Evolutionary conservation across 805 yeast species (phyloP), one percentile per base, ranked within the genome.

Genomic region (Starmerella tilneyi): DNA sequence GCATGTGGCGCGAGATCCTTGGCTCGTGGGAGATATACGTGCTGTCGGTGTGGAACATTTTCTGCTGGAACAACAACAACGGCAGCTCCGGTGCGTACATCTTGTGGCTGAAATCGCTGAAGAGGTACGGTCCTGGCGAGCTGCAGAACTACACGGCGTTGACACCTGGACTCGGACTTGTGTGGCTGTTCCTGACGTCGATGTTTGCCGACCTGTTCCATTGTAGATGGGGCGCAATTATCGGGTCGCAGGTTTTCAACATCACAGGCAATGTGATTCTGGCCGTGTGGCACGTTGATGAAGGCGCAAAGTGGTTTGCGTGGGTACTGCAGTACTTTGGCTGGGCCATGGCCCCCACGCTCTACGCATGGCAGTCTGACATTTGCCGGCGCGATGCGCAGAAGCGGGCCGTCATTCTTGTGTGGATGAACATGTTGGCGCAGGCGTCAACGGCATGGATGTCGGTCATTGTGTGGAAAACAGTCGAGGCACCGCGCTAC

Each of bases 11-110:
- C 40, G 63, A 66, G 16, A 70, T 77, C 16, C 61, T 78, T 39
- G 59, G 69, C 3, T 65, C 73, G 26, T 78, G 83, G 81, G 76
- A 76, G 50, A 44, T 81, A 48, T 78, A 77, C 62, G 69, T 75
- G 2, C 58, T 80, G 23, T 61, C 72, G 6, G 60, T 75, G 6
- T 74, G 75, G 63, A 74, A 75, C 53, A 68, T 76, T 29, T 67
- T 77, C 54, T 75, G 80, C 44, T 76, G 79, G 77, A 78, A 79
- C 62, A 73, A 45, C 41, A 53, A 47, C 59, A 76, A 75, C 49
- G 71, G 75, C 2, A 65, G 71, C 16, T 67, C 75, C 39, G 81
- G 81, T 12, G 68, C 78, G 9, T 77, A 72, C 55, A 60, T 73
- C 5, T 64, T 81, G 47, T 80, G 88, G 88, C 67, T 81, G 41